Evolutionary conservation across 345 rosid genomes (phyloP).

Genomic region (Barbarea vulgaris): DNA sequence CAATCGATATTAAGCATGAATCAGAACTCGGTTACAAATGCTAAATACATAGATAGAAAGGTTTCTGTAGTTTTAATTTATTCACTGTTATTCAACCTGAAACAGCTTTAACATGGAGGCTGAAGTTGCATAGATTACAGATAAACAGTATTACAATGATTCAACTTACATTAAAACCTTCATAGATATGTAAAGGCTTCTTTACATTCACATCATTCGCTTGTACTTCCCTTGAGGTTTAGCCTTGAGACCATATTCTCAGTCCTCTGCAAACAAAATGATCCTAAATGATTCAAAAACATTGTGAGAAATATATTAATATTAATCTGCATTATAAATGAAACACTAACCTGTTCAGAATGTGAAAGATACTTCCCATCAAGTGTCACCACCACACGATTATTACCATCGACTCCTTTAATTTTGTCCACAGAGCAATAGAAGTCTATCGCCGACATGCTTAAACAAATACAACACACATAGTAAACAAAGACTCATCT

Average conservation of each 20-base stretch:
- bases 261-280: constrained; percentile 48
- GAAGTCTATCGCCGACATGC: constrained; percentile 96
- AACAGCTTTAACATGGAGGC: constrained; percentile 10
- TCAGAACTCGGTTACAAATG: background rate
- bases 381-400: constrained; percentile 76
- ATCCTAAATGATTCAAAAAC: background rate
- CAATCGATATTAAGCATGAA: background rate
- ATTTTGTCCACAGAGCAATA: constrained; percentile 93
- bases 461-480: constrained; percentile 41
- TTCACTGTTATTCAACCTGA: constrained; percentile 13
- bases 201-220: constrained; percentile 25
- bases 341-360: constrained; percentile 71
- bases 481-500: constrained; percentile 1
- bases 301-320: background rate
- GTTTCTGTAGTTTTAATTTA: background rate
- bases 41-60: background rate
- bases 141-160: constrained; percentile 16
- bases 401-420: constrained; percentile 82
- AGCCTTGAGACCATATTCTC: constrained; percentile 68
- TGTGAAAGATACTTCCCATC: constrained; percentile 88
- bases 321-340: background rate
- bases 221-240: constrained; percentile 33
- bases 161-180: background rate
- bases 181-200: background rate
- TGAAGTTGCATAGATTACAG: background rate